Conservation (phyloP, 2,329 filamentous ascomycete species). For the Colletotrichum tropicale region DNA sequence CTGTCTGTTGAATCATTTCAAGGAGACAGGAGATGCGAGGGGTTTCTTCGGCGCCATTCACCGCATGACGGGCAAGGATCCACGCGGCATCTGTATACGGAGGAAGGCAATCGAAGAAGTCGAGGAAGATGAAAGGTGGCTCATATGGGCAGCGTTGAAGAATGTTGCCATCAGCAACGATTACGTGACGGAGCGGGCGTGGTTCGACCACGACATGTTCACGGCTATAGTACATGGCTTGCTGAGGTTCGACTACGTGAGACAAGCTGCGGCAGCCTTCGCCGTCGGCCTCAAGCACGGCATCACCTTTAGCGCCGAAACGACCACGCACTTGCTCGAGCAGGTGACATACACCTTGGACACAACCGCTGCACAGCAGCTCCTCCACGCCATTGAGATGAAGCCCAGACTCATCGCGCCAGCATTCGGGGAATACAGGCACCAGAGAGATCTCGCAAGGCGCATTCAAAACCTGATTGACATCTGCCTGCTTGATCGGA, state of each 20-base stretch:
- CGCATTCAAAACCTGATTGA: constrained; percentile 3
- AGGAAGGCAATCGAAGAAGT: constrained; percentile 38
- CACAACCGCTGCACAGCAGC: not conserved
- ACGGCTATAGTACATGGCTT: constrained; percentile 53
- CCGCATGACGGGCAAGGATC: constrained; percentile 49
- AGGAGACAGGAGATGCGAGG: constrained; percentile 40
- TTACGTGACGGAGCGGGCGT: constrained; percentile 44
- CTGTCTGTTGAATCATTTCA: constrained; percentile 57
- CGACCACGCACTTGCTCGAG: constrained; percentile 43
- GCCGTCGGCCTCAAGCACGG: constrained; percentile 40
- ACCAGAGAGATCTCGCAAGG: not conserved
- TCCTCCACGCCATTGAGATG: not conserved
- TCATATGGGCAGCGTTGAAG: constrained; percentile 31
- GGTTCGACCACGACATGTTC: constrained; percentile 41
- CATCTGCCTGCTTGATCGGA: not conserved
- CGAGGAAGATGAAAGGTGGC: constrained; percentile 26
- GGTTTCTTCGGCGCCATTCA: constrained; percentile 49
- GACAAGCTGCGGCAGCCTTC: constrained; percentile 48
- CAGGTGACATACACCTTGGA: constrained; percentile 36
- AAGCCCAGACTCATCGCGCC: not conserved
- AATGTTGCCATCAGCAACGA: constrained; percentile 30
- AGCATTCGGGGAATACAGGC: not conserved
- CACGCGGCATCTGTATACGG: constrained; percentile 41
- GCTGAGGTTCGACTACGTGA: constrained; percentile 49
- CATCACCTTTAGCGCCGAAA: constrained; percentile 32